A percentile compares a stretch with the other conserved stretches of the same genome.
These are phyloP conservation scores for Polytrichum formosum DNA, from an alignment of 225 moss, liverwort and hornwort species.

Conservation along the genomic window DNA sequence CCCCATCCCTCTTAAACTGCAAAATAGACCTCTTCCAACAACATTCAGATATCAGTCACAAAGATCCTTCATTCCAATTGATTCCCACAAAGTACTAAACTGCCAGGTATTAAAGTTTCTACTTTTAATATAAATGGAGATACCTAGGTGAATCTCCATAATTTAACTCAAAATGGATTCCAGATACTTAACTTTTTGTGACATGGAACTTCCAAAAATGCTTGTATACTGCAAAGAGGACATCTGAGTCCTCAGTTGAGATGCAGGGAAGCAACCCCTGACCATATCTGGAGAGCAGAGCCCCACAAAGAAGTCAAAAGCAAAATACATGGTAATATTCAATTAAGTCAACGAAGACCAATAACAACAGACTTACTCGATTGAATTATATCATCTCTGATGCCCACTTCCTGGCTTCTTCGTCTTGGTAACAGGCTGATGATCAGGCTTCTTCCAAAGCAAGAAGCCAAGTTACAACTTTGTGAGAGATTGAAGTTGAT, in stretches of 20 bases:
- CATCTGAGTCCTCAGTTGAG: background rate
- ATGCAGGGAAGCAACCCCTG: background rate
- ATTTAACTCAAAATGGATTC: background rate
- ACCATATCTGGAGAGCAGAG: constrained; percentile 5
- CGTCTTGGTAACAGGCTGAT: background rate
- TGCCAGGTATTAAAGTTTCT: too few species aligned
- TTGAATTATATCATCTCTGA: background rate
- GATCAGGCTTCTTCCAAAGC: background rate
- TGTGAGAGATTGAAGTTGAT: background rate
- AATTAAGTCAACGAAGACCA: background rate
- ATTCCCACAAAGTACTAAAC: too few species aligned
- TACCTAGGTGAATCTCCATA: too few species aligned
- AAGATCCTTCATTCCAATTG: too few species aligned
- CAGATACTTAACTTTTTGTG: background rate
- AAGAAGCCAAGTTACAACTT: background rate
- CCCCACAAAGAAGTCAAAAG: background rate
- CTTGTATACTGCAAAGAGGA: background rate
- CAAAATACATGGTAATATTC: background rate
- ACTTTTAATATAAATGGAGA: too few species aligned
- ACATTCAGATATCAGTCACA: too few species aligned
- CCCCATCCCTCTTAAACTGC: too few species aligned
- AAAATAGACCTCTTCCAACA: too few species aligned
- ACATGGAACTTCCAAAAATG: background rate
- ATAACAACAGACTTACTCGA: background rate
- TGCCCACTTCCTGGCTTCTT: background rate